Evolutionary conservation across 2,329 filamentous ascomycete genomes (phyloP), one percentile per base, ranked within the genome.

Genomic region (Beauveria sp.): DNA sequence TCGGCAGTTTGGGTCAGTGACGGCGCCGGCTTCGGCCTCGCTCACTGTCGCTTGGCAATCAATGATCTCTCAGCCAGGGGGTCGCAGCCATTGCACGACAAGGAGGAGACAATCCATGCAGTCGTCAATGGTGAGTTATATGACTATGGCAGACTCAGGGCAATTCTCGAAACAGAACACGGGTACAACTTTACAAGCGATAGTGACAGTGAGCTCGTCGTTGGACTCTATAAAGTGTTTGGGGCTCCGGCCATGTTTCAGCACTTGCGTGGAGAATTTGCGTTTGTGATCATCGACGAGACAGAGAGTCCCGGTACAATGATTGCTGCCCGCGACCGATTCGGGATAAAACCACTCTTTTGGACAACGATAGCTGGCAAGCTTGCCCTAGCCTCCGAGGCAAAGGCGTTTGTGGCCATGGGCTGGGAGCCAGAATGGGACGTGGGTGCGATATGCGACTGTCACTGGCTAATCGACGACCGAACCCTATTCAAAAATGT

Each of bases 111-210:
- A 1, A 72, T 85, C 20, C 81, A 85, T 67, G 81, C 81, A 2
- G 77, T 85, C n/a, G 79, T 85, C 26, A 85, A 83, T 62, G 82
- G 83, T 30, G 82, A 85, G 67, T 74, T 86, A 18, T 86, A 86
- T 67, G 79, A 81, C 65, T 74, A 78, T 62, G 78, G 82, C 54
- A 65, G 69, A 14, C 73, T 81, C 12, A 74, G 79, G 26, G 12
- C 30, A 12, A 65, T 65, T 8, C 66, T 74, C 12, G 68, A 78
- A 22, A 61, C 62, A 67, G 2, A 62, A 73, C 2, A 71, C 71
- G 66, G 68, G 9, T 81, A 81, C 67, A 54, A 66, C 2, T 84
- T 84, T 70, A 69, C 70, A 40, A 73, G 79, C 42, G 67, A 71
- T 26, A 78, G 75, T 47, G 81, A 84, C 65, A 78, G 77, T 38